Percentiles rank a stretch among this genome's conserved stretches.
These are phyloP conservation scores for Mortierella sp. DNA, from an alignment of 371 early-diverging fungal genomes.

Conservation along the genomic window DNA sequence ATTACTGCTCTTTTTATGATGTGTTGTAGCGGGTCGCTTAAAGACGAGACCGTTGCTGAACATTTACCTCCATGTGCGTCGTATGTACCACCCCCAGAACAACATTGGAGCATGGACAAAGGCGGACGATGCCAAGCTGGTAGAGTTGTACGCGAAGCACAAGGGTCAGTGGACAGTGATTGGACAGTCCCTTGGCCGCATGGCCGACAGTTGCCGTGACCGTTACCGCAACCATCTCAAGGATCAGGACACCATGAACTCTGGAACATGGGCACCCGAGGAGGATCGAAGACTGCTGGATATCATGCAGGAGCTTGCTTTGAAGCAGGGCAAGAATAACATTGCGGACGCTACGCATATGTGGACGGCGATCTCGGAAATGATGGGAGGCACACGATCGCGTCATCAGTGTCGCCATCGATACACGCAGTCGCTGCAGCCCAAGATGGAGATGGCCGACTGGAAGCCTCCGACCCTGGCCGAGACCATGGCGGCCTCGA, in stretches of 20 bases:
- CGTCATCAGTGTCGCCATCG: conserved; percentile 57
- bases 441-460: conserved; percentile 53
- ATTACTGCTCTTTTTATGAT: not conserved
- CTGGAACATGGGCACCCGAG: conserved; percentile 48
- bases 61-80: conserved; percentile 55
- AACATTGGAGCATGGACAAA: conserved; percentile 57
- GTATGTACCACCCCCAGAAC: conserved; percentile 58
- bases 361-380: conserved; percentile 54
- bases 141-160: conserved; percentile 39
- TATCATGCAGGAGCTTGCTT: conserved; percentile 52
- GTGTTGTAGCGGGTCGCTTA: conserved; percentile 38
- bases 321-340: conserved; percentile 42
- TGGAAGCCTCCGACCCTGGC: conserved; percentile 54
- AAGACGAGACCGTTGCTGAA: conserved; percentile 50
- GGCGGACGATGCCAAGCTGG: conserved; percentile 49
- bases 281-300: conserved; percentile 45
- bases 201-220: conserved; percentile 57
- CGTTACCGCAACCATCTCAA: conserved; percentile 54
- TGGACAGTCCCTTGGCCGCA: conserved; percentile 46
- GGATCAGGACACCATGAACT: conserved; percentile 48
- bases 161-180: conserved; percentile 54
- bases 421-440: conserved; percentile 55
- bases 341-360: conserved; percentile 47
- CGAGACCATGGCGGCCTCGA: conserved; percentile 43
- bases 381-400: conserved; percentile 50